Conservation (phyloP, 2,329 filamentous ascomycete species). For the Pyricularia pennisetigena region DNA sequence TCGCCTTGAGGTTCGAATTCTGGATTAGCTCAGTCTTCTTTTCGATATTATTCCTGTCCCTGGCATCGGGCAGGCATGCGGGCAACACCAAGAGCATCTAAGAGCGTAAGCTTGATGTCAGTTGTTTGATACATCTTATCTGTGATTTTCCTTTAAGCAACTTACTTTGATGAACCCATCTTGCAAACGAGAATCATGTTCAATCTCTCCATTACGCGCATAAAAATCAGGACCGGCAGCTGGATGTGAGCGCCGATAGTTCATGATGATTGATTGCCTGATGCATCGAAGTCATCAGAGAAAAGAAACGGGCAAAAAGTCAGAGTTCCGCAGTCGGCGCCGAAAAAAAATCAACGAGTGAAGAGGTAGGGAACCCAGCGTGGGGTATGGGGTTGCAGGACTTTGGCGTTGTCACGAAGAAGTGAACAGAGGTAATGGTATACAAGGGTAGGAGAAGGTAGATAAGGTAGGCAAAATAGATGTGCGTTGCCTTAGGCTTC, state of each 20-base stretch:
- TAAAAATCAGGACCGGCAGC: not conserved
- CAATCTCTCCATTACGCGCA: not conserved
- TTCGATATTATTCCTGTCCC: not conserved
- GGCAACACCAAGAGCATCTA: not conserved
- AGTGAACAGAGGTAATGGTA: not conserved
- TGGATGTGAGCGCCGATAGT: not conserved
- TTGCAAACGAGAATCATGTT: not conserved
- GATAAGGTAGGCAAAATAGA: not conserved
- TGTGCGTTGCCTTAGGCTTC: not conserved
- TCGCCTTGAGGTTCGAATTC: not conserved
- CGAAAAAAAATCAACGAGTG: too few species aligned
- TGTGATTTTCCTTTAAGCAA: not conserved
- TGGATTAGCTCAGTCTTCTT: not conserved
- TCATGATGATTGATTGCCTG: not conserved
- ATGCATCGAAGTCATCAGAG: not conserved
- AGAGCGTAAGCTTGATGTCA: not conserved
- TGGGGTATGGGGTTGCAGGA: too few species aligned
- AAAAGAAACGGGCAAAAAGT: too few species aligned
- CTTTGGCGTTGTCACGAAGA: not conserved
- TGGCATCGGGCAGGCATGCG: not conserved
- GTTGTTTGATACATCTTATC: not conserved
- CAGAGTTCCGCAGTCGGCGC: too few species aligned
- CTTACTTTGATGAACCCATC: not conserved
- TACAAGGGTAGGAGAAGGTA: too few species aligned
- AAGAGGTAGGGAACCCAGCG: too few species aligned